Base-by-base conservation (phyloP, 148 eudicot genomes). In the Chenopodium quinoa region DNA sequence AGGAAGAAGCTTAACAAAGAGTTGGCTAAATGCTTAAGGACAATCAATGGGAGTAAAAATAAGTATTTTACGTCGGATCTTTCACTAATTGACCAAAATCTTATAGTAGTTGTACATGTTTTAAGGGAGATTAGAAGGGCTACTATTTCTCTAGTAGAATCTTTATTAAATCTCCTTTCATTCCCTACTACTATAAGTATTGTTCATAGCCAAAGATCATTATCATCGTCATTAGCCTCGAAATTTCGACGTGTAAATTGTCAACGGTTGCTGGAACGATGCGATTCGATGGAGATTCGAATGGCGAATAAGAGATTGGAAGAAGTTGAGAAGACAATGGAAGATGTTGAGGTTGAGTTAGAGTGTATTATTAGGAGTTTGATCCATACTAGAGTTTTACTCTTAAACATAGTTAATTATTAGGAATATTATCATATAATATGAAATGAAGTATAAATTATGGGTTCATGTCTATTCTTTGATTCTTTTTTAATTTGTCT, bases 311-410 rank as follows among this genome's bases (percentile, higher is more conserved):
- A 81, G 75, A 86, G 88, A 71, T 75, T 91, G 77, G 96, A 88
- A 58, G 89, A 87, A 62, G 89, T 88, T 77, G 92, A 90, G 78
- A 82, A 79, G 32, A 88, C 82, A 32, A 86, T 91, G 34, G 88
- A 89, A 69, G 88, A 85, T 54, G 88, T 91, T 86, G 92, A 90
- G 37, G 82, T 73, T 67, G 93, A 93, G 76, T 46, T 91, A 31
- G 93, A 89, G 66, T 82, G 90, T 27, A 91, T 93, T 76, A 90
- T 89, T 81, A 89, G 91, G 50, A 82, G 93, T 67, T 84, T 93
- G 84, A 91, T 93, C 23, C 88, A 82, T 69, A 93, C 94, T 44
- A 89, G 97, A 77, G 94, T 89, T 78, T 87, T 90, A 52, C 92
- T 93, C 54, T 90, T 93, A 25, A 91, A 93, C 75, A 86, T 91